Evolutionary conservation across 2,329 filamentous ascomycete genomes (phyloP).

Genomic region (Pseudocercospora macadamiae): DNA sequence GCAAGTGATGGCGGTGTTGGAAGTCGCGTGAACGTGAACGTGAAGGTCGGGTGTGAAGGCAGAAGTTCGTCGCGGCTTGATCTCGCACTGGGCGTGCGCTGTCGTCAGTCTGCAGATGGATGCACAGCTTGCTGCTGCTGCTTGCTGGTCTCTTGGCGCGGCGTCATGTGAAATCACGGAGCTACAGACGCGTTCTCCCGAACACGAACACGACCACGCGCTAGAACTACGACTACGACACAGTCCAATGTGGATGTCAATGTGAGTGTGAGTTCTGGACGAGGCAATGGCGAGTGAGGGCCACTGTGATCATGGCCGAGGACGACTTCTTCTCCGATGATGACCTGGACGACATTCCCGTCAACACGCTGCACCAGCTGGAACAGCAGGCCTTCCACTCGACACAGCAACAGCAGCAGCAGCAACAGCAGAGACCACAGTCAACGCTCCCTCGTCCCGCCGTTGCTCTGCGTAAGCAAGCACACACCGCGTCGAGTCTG

Average conservation of each 20-base stretch:
- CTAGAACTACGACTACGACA: too few species aligned
- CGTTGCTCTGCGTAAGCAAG: constrained; percentile 24
- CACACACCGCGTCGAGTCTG: constrained; percentile 27
- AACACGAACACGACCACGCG: constrained; percentile 2
- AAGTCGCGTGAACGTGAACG: not conserved
- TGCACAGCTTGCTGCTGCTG: not conserved
- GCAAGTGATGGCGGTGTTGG: not conserved
- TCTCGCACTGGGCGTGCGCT: not conserved
- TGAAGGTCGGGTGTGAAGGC: not conserved
- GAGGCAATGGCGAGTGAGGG: constrained; percentile 6
- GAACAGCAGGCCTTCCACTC: constrained; percentile 49
- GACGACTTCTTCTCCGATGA: constrained; percentile 52
- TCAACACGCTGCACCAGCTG: constrained; percentile 49
- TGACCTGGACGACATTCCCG: constrained; percentile 50
- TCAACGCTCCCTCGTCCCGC: constrained; percentile 1
- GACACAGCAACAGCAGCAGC: constrained; percentile 39
- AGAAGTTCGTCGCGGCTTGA: too few species aligned
- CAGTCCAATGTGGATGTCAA: too few species aligned
- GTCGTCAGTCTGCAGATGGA: not conserved
- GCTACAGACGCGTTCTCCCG: not conserved
- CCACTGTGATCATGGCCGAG: constrained; percentile 37
- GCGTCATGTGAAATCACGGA: not conserved
- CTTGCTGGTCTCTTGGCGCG: not conserved
- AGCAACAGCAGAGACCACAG: constrained; percentile 3
- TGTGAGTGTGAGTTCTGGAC: too few species aligned